These are phyloP conservation scores for Globisporangium heterothallicum DNA, from an alignment of 352 stramenopile genomes.

Conservation along the genomic window DNA sequence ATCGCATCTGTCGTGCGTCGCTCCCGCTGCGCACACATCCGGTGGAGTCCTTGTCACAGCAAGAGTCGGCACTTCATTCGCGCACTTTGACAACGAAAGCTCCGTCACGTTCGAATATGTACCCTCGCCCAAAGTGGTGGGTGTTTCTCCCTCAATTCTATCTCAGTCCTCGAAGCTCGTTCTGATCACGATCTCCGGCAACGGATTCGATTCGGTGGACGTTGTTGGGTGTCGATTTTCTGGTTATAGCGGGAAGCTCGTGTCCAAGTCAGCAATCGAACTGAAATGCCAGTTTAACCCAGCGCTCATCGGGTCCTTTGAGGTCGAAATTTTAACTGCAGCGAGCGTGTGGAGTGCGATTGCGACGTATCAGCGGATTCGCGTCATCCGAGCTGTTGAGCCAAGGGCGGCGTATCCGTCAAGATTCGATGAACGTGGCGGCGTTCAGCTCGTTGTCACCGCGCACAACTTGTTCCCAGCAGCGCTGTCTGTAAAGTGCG, in stretches of 20 bases:
- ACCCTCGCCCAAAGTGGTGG: slow-evolving; percentile 17
- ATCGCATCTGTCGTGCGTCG: slow-evolving; percentile 28
- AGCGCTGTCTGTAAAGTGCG: slow-evolving; percentile 25
- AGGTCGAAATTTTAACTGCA: slow-evolving; percentile 16
- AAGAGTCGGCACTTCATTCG: slow-evolving; percentile 25
- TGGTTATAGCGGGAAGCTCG: not conserved
- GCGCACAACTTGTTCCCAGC: slow-evolving; percentile 17
- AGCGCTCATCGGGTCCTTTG: slow-evolving; percentile 20
- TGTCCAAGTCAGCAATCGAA: not conserved
- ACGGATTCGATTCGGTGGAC: slow-evolving; percentile 18
- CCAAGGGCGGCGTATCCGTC: slow-evolving; percentile 17
- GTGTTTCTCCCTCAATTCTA: slow-evolving; percentile 25
- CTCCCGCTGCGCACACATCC: slow-evolving; percentile 15
- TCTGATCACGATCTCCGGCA: slow-evolving; percentile 24
- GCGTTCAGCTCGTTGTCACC: slow-evolving; percentile 26
- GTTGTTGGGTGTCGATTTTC: slow-evolving; percentile 28
- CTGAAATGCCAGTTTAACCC: slow-evolving; percentile 28
- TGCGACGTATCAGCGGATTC: slow-evolving; percentile 20
- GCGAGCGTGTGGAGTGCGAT: slow-evolving; percentile 12
- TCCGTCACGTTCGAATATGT: slow-evolving; percentile 23
- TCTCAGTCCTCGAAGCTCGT: slow-evolving; percentile 18
- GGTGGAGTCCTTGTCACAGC: slow-evolving; percentile 16
- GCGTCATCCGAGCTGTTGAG: slow-evolving; percentile 23
- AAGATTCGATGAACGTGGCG: slow-evolving; percentile 44
- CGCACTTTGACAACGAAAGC: slow-evolving; percentile 9